phyloP scores from a whole-genome alignment of 1,284 basidiomycete species.

The Ustilago loliicola region DNA sequence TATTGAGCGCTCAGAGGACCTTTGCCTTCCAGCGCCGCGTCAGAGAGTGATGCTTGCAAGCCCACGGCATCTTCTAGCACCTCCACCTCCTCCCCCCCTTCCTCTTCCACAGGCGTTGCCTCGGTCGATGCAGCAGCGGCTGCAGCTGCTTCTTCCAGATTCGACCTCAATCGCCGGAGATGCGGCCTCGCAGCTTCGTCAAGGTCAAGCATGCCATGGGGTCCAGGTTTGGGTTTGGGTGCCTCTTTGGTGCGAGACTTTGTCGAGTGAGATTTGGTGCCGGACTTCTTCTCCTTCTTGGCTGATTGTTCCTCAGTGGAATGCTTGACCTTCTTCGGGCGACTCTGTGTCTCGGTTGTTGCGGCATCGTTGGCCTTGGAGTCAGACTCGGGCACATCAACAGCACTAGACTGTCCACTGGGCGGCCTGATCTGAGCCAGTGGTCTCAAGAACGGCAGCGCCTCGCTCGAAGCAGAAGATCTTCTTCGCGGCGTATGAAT shows the following conservation, averaged over 20 bases:
- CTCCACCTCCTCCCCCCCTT: slow-evolving; percentile 23
- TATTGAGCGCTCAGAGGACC: slow-evolving; percentile 41
- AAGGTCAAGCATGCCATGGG: slow-evolving; percentile 36
- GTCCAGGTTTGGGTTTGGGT: slow-evolving; percentile 18
- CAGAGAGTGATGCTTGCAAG: slow-evolving; percentile 35
- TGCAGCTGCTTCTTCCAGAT: slow-evolving; percentile 54
- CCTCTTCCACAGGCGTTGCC: slow-evolving; percentile 11
- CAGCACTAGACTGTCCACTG: slow-evolving; percentile 26
- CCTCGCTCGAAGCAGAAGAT: slow-evolving; percentile 41
- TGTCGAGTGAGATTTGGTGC: slow-evolving; percentile 13
- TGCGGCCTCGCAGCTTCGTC: slow-evolving; percentile 42
- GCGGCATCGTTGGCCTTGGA: slow-evolving; percentile 6
- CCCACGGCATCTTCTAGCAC: slow-evolving; percentile 24
- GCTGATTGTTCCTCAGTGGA: slow-evolving; percentile 7
- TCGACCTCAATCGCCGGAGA: slow-evolving; percentile 40
- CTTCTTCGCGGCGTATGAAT: slow-evolving; percentile 60
- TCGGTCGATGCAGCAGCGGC: slow-evolving; percentile 50
- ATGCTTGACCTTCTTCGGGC: slow-evolving; percentile 23
- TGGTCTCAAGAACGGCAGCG: slow-evolving; percentile 32
- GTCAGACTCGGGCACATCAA: slow-evolving; percentile 9
- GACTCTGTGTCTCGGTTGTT: slow-evolving; percentile 9
- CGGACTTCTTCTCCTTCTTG: slow-evolving; percentile 28
- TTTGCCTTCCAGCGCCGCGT: slow-evolving; percentile 44
- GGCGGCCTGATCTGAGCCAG: slow-evolving; percentile 56
- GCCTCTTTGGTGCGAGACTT: slow-evolving; percentile 25